Evolutionary conservation across 257 asterid species (phyloP), one percentile per base, ranked within the genome.

Genomic region (Gentiana dahurica): DNA sequence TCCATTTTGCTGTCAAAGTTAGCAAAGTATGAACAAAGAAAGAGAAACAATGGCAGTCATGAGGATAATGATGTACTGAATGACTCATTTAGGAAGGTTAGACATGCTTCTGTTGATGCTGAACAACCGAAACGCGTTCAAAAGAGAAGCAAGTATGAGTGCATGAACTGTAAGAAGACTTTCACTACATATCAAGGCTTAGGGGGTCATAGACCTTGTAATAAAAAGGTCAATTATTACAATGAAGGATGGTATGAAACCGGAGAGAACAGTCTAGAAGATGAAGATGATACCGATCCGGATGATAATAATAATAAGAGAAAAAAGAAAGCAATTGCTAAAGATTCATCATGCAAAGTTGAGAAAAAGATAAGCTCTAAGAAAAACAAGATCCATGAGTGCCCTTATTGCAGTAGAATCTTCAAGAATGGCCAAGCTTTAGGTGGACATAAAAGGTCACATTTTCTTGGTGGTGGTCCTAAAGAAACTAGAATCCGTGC

Each of bases 161-260:
- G 98, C 69, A 73, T 85, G 69, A 91, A 78, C 67, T 91, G 98
- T 66, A 83, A 82, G 72, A 91, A 77, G 94, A 63, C 36, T 43
- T 91, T 91, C 76, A 80, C 71, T 65, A 87, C 98, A 2, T 87
- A 71, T 73, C 98, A 91, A 59, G 98, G 90, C 55, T 86, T 91
- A 1, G 98, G 98, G 12, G 98, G 98, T 36, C 98, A 91, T 57
- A 77, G 90, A 49, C 98, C 98, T 0, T 91, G 98, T 75, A 94
- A 83, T 73, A 87, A 80, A 55, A 63, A 76, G 66, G 66, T 36
- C 57, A 75, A 69, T 54, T 69, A 77, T 4, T 58, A 36, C 41
- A 52, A 63, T 3, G 85, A 84, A 55, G 61, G 85, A 0, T 65
- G 71, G 57, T 73, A 75, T 36, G 94, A 79, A 43, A 85, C 74